Base-by-base conservation (phyloP, 805 yeast species). In the Candida gorgasii region DNA sequence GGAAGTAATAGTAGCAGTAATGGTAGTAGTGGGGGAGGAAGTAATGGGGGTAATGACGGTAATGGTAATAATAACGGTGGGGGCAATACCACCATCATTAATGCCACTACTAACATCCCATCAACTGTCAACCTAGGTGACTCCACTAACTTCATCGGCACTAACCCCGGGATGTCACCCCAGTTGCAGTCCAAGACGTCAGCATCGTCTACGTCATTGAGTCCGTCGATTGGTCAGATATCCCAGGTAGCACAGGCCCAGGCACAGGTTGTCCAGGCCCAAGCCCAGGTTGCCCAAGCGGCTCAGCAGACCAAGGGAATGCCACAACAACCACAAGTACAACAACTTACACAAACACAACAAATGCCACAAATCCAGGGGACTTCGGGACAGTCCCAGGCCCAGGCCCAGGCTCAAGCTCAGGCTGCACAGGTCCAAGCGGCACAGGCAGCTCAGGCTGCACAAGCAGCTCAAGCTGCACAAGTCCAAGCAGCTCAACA, bases 341-440 rank as follows among this genome's bases (percentile, higher is more conserved):
- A 15, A 8, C 31, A 16, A 13, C 20, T 30, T 12, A 16, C 12
- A 18, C 17, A 9, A 19, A 24, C 15, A 26, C 23, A 5, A 22
- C 41, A 36, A 27, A n/a, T 17, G 30, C 20, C 33, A 8, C 33
- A 27, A n/a, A n/a, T n/a, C n/a, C n/a, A n/a, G n/a, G n/a, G n/a
- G n/a, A n/a, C n/a, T n/a, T n/a, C n/a, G 16, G 29, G 16, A 15
- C 36, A 22, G 20, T 29, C 30, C n/a, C 43, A 31, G 16, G 27
- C 42, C 2, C 44, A 40, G 17, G 35, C 29, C 15, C 42, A 36
- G 16, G 31, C 30, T 4, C 42, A 39, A 15, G 28, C 43, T 3
- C 43, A 39, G 20, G 37, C 42, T 7, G 32, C 32, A 12, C 39
- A 36, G 20, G 39, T 30, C 18, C 47, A 40, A 30, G 38, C 41